These are phyloP conservation scores for Penicillium sp. DNA, from an alignment of 2,329 filamentous ascomycete species.

Conservation along the genomic window DNA sequence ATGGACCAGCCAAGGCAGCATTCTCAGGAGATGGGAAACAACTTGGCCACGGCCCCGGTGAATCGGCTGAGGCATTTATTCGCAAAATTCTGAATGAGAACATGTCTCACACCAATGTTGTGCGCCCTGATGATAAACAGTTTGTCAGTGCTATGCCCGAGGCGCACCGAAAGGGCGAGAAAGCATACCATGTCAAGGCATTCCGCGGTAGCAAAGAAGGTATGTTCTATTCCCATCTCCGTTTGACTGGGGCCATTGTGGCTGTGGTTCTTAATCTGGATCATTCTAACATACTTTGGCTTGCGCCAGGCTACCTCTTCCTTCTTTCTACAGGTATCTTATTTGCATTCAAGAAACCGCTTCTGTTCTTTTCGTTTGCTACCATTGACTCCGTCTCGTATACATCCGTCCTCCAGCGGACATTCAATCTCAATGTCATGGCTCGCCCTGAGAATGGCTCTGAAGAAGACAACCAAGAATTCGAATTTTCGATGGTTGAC, in stretches of 20 bases:
- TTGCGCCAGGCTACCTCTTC: conserved; percentile 59
- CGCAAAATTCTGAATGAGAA: conserved; percentile 49
- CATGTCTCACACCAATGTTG: conserved; percentile 46
- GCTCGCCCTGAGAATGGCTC: conserved; percentile 35
- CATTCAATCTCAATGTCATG: conserved; percentile 62
- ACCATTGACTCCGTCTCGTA: conserved; percentile 60
- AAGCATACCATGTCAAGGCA: conserved; percentile 62
- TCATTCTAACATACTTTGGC: conserved; percentile 4
- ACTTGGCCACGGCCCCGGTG: conserved; percentile 43
- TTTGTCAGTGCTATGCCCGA: conserved; percentile 61
- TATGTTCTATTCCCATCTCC: conserved; percentile 27
- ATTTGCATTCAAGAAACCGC: conserved; percentile 65
- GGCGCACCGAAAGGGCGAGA: conserved; percentile 60
- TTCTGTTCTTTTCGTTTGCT: conserved; percentile 61
- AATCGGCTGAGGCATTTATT: conserved; percentile 47
- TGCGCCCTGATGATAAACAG: conserved; percentile 55
- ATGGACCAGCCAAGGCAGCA: conserved; percentile 50
- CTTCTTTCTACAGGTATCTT: conserved; percentile 60
- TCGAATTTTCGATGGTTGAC: conserved; percentile 65
- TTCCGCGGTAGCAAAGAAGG: conserved; percentile 65
- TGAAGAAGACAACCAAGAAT: conserved; percentile 51
- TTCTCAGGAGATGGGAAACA: conserved; percentile 44
- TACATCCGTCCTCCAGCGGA: conserved; percentile 62
- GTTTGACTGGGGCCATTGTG: neutral
- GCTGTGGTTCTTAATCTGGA: neutral